Base-by-base conservation (phyloP, 352 stramenopile species). In the Globisporangium canariense region DNA sequence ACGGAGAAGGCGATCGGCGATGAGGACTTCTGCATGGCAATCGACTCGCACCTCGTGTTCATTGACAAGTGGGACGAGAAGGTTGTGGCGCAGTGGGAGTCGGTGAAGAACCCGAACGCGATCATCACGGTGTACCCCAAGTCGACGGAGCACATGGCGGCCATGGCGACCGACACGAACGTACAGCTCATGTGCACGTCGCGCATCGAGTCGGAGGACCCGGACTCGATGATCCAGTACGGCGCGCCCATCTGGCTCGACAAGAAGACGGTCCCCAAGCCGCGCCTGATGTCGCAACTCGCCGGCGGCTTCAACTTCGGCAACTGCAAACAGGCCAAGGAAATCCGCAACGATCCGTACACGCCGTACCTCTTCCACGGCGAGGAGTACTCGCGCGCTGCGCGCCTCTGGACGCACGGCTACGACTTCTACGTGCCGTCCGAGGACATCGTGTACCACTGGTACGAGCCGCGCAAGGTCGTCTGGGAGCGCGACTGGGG, bases 71-170 rank as follows among this genome's bases (percentile, higher is more conserved):
- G 85, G 85, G 85, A 93, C 55, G 85, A 89, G 60, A 85, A 83
- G 52, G 75, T 91, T 45, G 80, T 90, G 0, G 60, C 63, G 8
- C 82, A 93, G 54, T 93, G 85, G 85, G 85, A 93, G 51, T 70
- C 73, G 9, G 58, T 89, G 5, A 65, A 83, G 36, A 93, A 91
- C 55, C 71, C 79, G 32, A 77, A 89, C 55, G 85, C 82, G 40
- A 93, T 93, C 69, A 88, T 93, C 65, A 89, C 85, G 6, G 81
- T 91, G 16, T 93, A 93, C 65, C 85, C 85, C 3, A 93, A 91
- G 74, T 85, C 81, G 40, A 90, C 78, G 0, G 78, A 90, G 46
- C 75, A 87, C 60, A 58, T 85, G 62, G 78, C 69, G n/a, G 71
- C 77, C 14, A 72, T 75, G 32, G 77, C 80, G 52, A 74, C 75